Conservation (phyloP, 495 filamentous ascomycete species). For the Cetradonia linearis region DNA sequence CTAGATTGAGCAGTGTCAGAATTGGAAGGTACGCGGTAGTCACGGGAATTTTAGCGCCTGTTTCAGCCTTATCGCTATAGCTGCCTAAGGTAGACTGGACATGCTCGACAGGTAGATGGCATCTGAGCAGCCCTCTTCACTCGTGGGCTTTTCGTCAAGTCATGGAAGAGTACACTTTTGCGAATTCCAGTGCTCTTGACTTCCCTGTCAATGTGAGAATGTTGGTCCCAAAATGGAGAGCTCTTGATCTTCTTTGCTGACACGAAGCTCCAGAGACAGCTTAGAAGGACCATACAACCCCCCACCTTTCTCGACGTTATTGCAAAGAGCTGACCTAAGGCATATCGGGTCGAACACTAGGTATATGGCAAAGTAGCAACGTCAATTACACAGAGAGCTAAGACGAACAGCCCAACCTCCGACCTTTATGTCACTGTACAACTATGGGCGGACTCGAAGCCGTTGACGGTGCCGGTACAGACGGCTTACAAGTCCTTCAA, state of each 20-base stretch:
- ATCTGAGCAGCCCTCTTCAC: not conserved
- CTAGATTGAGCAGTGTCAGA: not conserved
- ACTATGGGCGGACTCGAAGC: constrained; percentile 92
- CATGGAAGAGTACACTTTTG: constrained; percentile 96
- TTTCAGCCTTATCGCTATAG: not conserved
- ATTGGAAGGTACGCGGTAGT: not conserved
- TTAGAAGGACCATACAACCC: constrained; percentile 80
- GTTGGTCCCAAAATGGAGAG: constrained; percentile 32
- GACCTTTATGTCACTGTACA: constrained; percentile 90
- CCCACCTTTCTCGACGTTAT: constrained; percentile 64
- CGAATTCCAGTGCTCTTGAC: constrained; percentile 68
- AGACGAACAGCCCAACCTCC: constrained; percentile 46
- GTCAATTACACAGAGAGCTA: constrained; percentile 1
- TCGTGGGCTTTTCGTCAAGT: not conserved
- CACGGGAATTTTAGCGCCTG: constrained; percentile 3
- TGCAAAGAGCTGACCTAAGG: constrained; percentile 66
- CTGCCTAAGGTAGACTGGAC: not conserved
- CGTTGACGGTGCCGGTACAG: constrained; percentile 80
- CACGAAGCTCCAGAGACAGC: constrained; percentile 47
- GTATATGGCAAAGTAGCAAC: constrained; percentile 26
- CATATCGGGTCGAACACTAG: constrained; percentile 72
- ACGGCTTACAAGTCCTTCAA: constrained; percentile 88
- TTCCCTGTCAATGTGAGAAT: constrained; percentile 76
- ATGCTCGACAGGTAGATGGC: not conserved
- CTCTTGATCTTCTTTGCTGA: constrained; percentile 12